phyloP scores from a whole-genome alignment of 2,329 filamentous ascomycete species.

The Xylariaceae sp. region DNA sequence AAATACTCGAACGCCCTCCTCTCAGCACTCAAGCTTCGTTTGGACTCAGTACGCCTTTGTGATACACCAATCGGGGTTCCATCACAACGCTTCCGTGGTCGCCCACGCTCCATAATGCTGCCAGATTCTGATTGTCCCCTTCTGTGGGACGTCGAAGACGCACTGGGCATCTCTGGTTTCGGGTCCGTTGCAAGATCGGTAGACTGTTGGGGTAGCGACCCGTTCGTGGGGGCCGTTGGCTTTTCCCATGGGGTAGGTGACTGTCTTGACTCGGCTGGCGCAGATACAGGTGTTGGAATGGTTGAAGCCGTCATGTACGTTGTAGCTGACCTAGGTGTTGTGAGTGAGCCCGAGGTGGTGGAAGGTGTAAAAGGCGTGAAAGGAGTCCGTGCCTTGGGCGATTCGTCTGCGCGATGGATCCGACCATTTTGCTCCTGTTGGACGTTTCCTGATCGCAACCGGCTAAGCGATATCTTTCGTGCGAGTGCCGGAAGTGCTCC shows the following conservation, averaged over 20 bases:
- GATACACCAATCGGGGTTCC: constrained; percentile 35
- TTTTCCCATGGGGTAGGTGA: constrained; percentile 48
- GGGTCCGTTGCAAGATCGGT: constrained; percentile 29
- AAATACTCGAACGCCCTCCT: constrained; percentile 58
- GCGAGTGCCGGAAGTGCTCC: constrained; percentile 32
- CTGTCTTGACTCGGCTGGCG: constrained; percentile 42
- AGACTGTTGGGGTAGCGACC: constrained; percentile 26
- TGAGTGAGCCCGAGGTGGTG: constrained; percentile 40
- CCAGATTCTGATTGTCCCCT: constrained; percentile 57
- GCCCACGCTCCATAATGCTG: constrained; percentile 59
- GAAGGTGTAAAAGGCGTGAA: constrained; percentile 41
- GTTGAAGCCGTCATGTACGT: constrained; percentile 44
- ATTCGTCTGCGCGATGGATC: constrained; percentile 45
- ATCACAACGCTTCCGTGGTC: constrained; percentile 55
- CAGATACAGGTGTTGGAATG: constrained; percentile 49
- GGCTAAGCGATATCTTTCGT: constrained; percentile 42
- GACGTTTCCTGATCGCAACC: constrained; percentile 46
- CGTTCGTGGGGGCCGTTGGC: constrained; percentile 22
- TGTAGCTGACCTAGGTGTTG: constrained; percentile 44
- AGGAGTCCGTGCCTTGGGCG: constrained; percentile 44
- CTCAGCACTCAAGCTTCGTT: constrained; percentile 49
- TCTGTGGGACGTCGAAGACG: constrained; percentile 39
- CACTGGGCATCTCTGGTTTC: constrained; percentile 31
- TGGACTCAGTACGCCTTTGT: constrained; percentile 40
- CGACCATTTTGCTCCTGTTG: constrained; percentile 40